A percentile compares a stretch with the other conserved stretches of the same genome.
Conservation (phyloP, 306 rosid genomes). For the Hippophae gyantsensis region DNA sequence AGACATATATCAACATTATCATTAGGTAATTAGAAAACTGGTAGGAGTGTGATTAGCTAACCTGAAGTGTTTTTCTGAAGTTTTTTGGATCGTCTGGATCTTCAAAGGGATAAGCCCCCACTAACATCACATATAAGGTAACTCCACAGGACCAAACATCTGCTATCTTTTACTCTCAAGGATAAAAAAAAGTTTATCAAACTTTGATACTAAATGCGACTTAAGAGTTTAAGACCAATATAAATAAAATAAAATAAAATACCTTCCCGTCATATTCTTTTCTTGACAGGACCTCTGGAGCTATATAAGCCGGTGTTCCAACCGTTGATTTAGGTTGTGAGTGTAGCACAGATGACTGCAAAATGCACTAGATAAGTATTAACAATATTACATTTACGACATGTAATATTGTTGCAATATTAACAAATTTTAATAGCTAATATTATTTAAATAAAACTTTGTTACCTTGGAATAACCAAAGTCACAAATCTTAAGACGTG, state of each 20-base stretch:
- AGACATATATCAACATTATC: neutral
- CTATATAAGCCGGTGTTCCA: conserved; percentile 98
- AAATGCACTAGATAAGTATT: conserved; percentile 3
- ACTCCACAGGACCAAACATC: conserved; percentile 99
- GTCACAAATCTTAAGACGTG: conserved; percentile 87
- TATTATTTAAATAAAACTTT: neutral
- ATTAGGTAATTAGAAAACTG: too few species aligned
- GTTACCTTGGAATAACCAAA: conserved; percentile 94
- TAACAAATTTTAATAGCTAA: neutral
- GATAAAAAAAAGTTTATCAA: conserved; percentile 3
- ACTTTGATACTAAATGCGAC: too few species aligned
- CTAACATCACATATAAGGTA: conserved; percentile 95
- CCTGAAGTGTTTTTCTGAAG: conserved; percentile 94
- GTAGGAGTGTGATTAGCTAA: neutral
- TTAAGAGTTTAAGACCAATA: too few species aligned
- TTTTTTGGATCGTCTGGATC: conserved; percentile 92
- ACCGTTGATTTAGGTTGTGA: conserved; percentile 99
- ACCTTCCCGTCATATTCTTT: conserved; percentile 93
- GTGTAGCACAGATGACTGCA: conserved; percentile 87
- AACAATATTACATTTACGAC: neutral
- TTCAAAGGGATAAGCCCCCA: conserved; percentile 98
- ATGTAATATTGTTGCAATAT: neutral
- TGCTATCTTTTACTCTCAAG: conserved; percentile 58
- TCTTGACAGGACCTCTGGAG: conserved; percentile 85
- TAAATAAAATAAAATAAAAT: neutral